Base-by-base conservation (phyloP, 495 filamentous ascomycete genomes). In the Cercophora sp. region DNA sequence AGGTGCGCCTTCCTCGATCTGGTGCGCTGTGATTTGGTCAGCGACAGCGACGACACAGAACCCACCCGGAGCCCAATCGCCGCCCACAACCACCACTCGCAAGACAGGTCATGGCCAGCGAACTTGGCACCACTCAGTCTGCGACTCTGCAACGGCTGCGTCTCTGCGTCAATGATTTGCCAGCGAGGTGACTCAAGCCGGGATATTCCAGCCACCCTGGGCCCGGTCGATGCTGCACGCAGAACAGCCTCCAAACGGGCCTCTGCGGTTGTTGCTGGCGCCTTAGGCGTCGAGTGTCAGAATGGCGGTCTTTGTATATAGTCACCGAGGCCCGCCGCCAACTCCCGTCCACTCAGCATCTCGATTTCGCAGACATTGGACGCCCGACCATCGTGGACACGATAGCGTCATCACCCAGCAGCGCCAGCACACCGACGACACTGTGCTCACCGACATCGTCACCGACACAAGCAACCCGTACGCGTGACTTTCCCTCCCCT, bases 21-120 rank as follows among this genome's bases (percentile, higher is more conserved):
- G n/a, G n/a, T n/a, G n/a, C n/a, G n/a, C n/a, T n/a, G n/a, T n/a
- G n/a, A n/a, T n/a, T n/a, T n/a, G n/a, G n/a, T n/a, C n/a, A n/a
- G n/a, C n/a, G n/a, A n/a, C n/a, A n/a, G n/a, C n/a, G n/a, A n/a
- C n/a, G n/a, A n/a, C n/a, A n/a, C n/a, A n/a, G n/a, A n/a, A n/a
- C n/a, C n/a, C n/a, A n/a, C n/a, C 32, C 39, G 19, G 48, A 63
- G 60, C 60, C 60, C 60, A 60, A 63, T 60, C 45, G 57, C 45
- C 57, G 29, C 57, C 44, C 57, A 47, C 31, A 42, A 52, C 54
- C 42, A 54, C 16, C 16, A n/a, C n/a, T n/a, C n/a, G n/a, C n/a
- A n/a, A n/a, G 45, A 49, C 53, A 51, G 46, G 53, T 43, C 5
- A 27, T 52, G 61, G 51, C n/a, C 52, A 31, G 25, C 34, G 44